These are phyloP conservation scores for Cytospora schulzeri DNA, from an alignment of 2,329 filamentous ascomycete genomes.

Conservation along the genomic window DNA sequence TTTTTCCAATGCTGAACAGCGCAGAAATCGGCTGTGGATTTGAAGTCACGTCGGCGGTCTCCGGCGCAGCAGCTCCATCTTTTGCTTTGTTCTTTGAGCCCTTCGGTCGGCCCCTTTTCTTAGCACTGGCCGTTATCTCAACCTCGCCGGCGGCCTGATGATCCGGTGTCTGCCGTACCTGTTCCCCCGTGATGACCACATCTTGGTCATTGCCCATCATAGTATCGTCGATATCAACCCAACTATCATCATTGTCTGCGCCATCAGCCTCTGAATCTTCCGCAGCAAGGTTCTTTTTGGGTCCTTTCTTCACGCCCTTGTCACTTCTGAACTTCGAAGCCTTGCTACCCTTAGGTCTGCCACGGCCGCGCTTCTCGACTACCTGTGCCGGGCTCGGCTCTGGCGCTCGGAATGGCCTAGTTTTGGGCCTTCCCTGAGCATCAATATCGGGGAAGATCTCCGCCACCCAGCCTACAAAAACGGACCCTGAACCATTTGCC, in stretches of 20 bases:
- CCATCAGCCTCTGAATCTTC: slow-evolving; percentile 13
- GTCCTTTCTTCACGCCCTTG: slow-evolving; percentile 54
- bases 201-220: slow-evolving; percentile 10
- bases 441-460: slow-evolving; percentile 60
- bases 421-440: slow-evolving; percentile 30
- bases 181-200: slow-evolving; percentile 8
- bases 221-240: slow-evolving; percentile 49
- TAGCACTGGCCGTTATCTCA: slow-evolving; percentile 34
- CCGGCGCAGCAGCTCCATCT: slow-evolving; percentile 29
- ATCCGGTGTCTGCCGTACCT: slow-evolving; percentile 8
- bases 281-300: slow-evolving; percentile 32
- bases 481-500: slow-evolving; percentile 57
- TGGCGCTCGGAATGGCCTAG: slow-evolving; percentile 26
- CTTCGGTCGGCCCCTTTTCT: slow-evolving; percentile 52
- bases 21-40: slow-evolving; percentile 20
- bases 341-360: slow-evolving; percentile 61
- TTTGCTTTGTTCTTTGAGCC: slow-evolving; percentile 55
- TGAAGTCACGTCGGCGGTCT: slow-evolving; percentile 5
- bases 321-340: slow-evolving; percentile 49
- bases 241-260: slow-evolving; percentile 42
- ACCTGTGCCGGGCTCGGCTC: slow-evolving; percentile 25
- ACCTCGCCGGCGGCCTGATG: slow-evolving; percentile 1
- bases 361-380: slow-evolving; percentile 48
- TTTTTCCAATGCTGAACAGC: slow-evolving; percentile 28
- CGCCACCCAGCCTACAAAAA: slow-evolving; percentile 63